Base-by-base conservation (phyloP, 129 eudicot genomes). In the Kitagawia praeruptora region DNA sequence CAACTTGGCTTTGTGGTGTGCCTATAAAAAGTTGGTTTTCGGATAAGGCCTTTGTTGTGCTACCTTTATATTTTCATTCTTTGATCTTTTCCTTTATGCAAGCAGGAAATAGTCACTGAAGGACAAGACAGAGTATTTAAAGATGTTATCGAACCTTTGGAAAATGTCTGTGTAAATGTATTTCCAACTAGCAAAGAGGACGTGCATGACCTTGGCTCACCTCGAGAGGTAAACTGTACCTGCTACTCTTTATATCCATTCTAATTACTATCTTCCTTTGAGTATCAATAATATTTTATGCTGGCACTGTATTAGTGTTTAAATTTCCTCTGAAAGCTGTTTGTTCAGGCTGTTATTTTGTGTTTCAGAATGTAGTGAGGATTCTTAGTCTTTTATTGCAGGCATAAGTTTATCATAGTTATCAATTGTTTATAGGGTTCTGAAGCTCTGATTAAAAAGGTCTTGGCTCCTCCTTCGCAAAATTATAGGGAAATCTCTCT, bases 101-200 rank as follows among this genome's bases (percentile, higher is more conserved):
- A 31, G 71, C 95, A 92, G 99, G 99, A 96, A 84, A 89, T 96
- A 71, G 87, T 76, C 23, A 81, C 90, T 75, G 97, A 92, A 77
- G 98, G 99, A 41, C 91, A 96, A 85, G 99, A 96, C 84, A 92
- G 89, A 82, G 99, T 92, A 78, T 96, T 81, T 81, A 96, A 95
- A 87, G 98, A 96, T 73, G 99, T 96, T 51, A 96, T 96, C 38
- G 99, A 96, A 83, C 98, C 99, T 74, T 82, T 96, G 71, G 98
- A 96, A 83, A 96, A 90, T 75, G 99, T 87, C 80, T 92, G 99
- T 31, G 89, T 96, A 37, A 90, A 75, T 83, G 48, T 96, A 79
- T 83, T 96, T 74, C 98, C 98, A 14, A 96, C 97, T 8, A 84
- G 74, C 86, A 96, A 92, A 88, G 87, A 87, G 80, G 88, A 85